phyloP scores from a whole-genome alignment of 306 rosid genomes.

The Cucurbita argyrosperma region DNA sequence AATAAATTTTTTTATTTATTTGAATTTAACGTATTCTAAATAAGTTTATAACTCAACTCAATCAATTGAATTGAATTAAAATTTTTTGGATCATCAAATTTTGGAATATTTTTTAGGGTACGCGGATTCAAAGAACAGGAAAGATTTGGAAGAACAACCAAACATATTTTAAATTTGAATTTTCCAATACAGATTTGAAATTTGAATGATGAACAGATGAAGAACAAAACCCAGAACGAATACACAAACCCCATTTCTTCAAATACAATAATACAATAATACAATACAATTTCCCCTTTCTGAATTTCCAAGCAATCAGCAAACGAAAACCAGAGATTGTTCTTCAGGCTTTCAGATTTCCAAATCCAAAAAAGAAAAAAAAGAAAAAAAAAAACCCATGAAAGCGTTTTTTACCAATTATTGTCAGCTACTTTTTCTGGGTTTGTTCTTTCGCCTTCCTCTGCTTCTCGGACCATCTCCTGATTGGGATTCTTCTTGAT shows the following conservation, averaged over 20 bases:
- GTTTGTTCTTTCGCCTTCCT: slow-evolving; percentile 64
- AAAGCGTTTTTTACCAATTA: neutral
- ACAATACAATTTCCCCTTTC: neutral
- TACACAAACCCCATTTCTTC: neutral
- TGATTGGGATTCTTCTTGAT: slow-evolving; percentile 8
- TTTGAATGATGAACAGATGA: neutral
- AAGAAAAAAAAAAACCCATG: neutral
- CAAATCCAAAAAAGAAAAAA: neutral
- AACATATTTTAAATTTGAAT: neutral
- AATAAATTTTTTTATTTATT: too few relatives aligned
- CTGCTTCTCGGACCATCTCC: slow-evolving; percentile 46
- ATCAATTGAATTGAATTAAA: too few relatives aligned
- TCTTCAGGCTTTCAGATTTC: neutral
- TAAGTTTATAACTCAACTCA: too few relatives aligned
- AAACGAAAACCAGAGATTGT: neutral
- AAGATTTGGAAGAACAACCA: neutral
- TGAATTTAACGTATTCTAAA: too few relatives aligned
- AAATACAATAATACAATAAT: neutral
- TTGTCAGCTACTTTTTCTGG: slow-evolving; percentile 59
- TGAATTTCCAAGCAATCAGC: neutral
- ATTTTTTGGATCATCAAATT: too few relatives aligned
- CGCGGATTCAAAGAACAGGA: neutral
- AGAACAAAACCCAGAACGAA: neutral
- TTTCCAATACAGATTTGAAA: neutral
- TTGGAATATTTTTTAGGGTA: too few relatives aligned